phyloP scores from a whole-genome alignment of 31 red algal genomes.

The Odonthalia washingtoniensis region DNA sequence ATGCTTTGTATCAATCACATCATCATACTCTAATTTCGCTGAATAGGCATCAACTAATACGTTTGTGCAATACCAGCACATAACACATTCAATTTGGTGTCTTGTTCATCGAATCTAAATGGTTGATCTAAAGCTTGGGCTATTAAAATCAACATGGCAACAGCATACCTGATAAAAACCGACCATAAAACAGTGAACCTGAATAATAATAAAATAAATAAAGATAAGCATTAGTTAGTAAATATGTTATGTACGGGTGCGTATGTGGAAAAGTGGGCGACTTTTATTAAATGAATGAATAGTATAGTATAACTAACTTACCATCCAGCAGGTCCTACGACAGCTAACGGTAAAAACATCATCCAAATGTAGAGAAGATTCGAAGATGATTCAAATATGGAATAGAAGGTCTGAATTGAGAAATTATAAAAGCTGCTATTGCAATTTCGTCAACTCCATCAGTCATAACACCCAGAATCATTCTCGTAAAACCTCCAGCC shows the following conservation, averaged over 20 bases:
- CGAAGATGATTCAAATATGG: constrained; percentile 46
- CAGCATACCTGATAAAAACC: constrained; percentile 48
- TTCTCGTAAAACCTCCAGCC: not conserved
- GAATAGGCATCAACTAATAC: too few species aligned
- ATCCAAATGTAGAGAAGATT: constrained; percentile 68
- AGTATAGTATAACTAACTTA: too few species aligned
- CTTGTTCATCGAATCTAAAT: constrained; percentile 58
- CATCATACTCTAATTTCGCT: too few species aligned
- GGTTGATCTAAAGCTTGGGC: constrained; percentile 46
- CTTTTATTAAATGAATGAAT: too few species aligned
- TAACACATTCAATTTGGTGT: constrained; percentile 60
- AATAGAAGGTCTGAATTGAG: constrained; percentile 37
- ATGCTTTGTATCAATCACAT: too few species aligned
- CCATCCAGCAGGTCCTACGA: too few species aligned
- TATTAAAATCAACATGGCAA: constrained; percentile 49
- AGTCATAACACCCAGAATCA: constrained; percentile 7
- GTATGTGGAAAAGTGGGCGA: too few species aligned
- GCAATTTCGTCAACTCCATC: constrained; percentile 31
- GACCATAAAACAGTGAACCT: constrained; percentile 58
- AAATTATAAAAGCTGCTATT: constrained; percentile 6
- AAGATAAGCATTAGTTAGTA: too few species aligned
- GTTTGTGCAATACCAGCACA: too few species aligned
- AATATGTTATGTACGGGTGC: too few species aligned
- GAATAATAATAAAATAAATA: constrained; percentile 38
- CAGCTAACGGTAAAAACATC: too few species aligned